phyloP scores from a whole-genome alignment of 2,329 filamentous ascomycete species.

The Trichoderma arundinaceum region DNA sequence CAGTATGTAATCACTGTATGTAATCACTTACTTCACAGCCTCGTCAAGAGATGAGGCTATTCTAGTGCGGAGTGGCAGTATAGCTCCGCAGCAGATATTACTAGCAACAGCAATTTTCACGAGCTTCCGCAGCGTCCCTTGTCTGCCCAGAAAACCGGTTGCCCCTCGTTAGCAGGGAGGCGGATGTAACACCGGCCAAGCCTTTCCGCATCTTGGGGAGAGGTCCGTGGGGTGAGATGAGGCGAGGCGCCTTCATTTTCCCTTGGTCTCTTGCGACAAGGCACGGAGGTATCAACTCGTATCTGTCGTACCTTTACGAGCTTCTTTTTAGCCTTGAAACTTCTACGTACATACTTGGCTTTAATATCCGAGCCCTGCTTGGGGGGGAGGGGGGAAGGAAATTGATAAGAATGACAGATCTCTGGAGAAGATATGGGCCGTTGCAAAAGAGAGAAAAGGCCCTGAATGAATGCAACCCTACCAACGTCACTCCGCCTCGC shows the following conservation, averaged over 20 bases:
- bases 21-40: too few species aligned
- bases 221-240: background rate
- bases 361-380: background rate
- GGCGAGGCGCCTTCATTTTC: background rate
- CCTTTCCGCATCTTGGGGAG: background rate
- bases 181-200: slow-evolving; percentile 1
- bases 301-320: too few species aligned
- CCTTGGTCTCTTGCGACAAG: too few species aligned
- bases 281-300: too few species aligned
- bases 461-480: background rate
- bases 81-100: background rate
- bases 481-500: slow-evolving; percentile 2
- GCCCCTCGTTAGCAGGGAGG: background rate
- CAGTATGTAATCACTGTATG: background rate
- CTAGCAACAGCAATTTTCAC: background rate
- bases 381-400: background rate
- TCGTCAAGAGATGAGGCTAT: too few species aligned
- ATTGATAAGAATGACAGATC: background rate
- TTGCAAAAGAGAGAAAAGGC: background rate
- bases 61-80: too few species aligned
- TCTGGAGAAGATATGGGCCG: background rate
- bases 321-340: too few species aligned
- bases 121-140: background rate
- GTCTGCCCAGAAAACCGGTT: background rate
- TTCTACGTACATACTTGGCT: background rate